Evolutionary conservation across 495 filamentous ascomycete species (phyloP), one percentile per base, ranked within the genome.

Genomic region (Lepraria neglecta): DNA sequence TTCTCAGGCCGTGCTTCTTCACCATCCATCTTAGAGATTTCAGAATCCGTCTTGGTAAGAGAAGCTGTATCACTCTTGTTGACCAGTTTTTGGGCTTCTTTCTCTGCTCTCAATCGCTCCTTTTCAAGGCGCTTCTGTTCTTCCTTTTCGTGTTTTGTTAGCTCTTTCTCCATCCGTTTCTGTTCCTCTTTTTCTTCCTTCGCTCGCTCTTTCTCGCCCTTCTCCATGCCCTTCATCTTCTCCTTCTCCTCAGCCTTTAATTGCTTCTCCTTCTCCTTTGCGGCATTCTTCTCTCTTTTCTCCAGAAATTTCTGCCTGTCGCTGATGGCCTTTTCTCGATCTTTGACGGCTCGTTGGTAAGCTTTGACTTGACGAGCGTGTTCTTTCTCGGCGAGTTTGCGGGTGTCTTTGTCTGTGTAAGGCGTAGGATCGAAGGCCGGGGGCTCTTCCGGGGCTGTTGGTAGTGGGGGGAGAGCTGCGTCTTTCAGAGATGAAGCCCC

Each of bases 381-480:
- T 59, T 87, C 81, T 61, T 82, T 85, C 66, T 86, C 81, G 4
- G 82, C 86, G 38, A 81, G 75, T 67, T 87, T 90, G 17, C 82
- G 82, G 24, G 78, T 69, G 21, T 82, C 80, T 62, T 85, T 86
- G 69, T 88, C 82, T 2, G 74, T 68, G 62, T 80, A 82, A 53
- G 71, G 68, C 30, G 75, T 72, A 3, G 83, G 64, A 67, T 87
- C 76, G 6, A 82, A 74, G 24, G 50, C 76, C 15, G 71, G 60
- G 10, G 80, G 80, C 58, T 72, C 68, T 27, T 70, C 17, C 6
- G 79, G 80, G 3, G 67, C 56, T 9, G 69, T 65, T 17, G 75
- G 68, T 21, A 78, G 63, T 14, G 71, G 70, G 1, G 78, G 73
- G 3, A 76, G 56, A 42, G 46, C 14, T 21, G 31, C 19, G 5